A percentile compares a stretch with the other conserved stretches of the same genome.
Conservation (phyloP, 75 land plant genomes). For the Cupressus sempervirens region DNA sequence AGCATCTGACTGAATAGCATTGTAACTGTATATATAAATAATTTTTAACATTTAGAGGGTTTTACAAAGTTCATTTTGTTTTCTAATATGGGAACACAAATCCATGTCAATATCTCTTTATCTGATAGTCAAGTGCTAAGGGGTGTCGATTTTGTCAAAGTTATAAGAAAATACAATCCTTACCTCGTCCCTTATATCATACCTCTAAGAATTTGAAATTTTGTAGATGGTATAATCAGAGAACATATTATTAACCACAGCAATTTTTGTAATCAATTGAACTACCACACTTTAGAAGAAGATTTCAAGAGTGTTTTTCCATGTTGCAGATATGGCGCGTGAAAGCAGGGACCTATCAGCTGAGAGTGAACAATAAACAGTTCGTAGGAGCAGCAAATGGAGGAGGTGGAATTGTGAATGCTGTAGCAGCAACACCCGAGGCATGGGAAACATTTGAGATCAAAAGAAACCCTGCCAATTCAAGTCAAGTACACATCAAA, state of each 20-base stretch:
- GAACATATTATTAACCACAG: too few species aligned
- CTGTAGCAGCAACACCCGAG: conserved; percentile 20
- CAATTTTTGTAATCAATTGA: too few species aligned
- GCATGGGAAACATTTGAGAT: conserved; percentile 50
- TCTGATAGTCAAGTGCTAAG: too few species aligned
- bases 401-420: conserved; percentile 27
- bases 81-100: too few species aligned
- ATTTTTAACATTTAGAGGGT: neutral
- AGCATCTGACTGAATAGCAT: too few species aligned
- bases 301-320: neutral
- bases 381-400: conserved; percentile 35
- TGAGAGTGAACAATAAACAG: conserved; percentile 54
- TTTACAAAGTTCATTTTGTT: neutral
- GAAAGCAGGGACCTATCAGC: conserved; percentile 27
- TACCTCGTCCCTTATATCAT: too few species aligned
- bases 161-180: too few species aligned
- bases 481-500: conserved; percentile 50
- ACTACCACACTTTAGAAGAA: too few species aligned
- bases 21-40: neutral
- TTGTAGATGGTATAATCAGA: too few species aligned
- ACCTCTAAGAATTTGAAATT: too few species aligned
- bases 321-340: conserved; percentile 62
- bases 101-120: too few species aligned
- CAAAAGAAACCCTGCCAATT: conserved; percentile 17
- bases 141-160: too few species aligned